Percentiles rank a stretch among this genome's conserved stretches.
phyloP scores from a whole-genome alignment of 768 basidiomycete genomes.

The Macrolepiota dolichaula region DNA sequence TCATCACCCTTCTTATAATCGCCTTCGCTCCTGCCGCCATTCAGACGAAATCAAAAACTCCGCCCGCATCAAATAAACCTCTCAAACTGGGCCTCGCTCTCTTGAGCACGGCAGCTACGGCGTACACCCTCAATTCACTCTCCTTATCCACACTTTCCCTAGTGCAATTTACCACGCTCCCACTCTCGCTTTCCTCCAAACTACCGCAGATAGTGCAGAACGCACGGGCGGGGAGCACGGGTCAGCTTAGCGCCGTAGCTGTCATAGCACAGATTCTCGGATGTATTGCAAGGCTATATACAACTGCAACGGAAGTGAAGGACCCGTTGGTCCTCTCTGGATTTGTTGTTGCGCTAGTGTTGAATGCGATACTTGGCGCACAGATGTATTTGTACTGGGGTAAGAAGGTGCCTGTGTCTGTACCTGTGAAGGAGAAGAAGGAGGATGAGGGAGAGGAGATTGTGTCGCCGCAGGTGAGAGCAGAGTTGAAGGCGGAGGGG shows the following conservation, averaged over 20 bases:
- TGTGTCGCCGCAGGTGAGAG: conserved; percentile 4
- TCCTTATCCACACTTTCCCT: conserved; percentile 53
- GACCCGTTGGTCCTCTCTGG: conserved; percentile 80
- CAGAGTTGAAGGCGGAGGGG: not conserved
- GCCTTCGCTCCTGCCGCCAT: conserved; percentile 42
- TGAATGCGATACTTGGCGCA: conserved; percentile 80
- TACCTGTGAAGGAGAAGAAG: not conserved
- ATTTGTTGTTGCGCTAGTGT: conserved; percentile 74
- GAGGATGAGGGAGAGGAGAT: conserved; percentile 8
- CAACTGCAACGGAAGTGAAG: conserved; percentile 85
- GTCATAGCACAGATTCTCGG: conserved; percentile 86
- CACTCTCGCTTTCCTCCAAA: conserved; percentile 89
- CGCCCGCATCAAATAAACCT: conserved; percentile 20
- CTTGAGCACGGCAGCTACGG: conserved; percentile 23
- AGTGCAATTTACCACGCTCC: conserved; percentile 84
- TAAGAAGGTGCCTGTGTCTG: conserved; percentile 23
- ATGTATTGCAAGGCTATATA: conserved; percentile 90
- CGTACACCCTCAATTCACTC: conserved; percentile 40
- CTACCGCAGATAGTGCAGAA: conserved; percentile 92
- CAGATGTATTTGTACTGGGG: conserved; percentile 90
- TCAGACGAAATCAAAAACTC: conserved; percentile 2
- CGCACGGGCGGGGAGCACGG: conserved; percentile 70
- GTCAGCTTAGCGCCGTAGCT: conserved; percentile 92
- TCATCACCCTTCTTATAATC: conserved; percentile 88
- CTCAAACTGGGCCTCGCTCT: conserved; percentile 31